Conservation (phyloP, 2,329 filamentous ascomycete genomes). For the Diplodia sapinea region DNA sequence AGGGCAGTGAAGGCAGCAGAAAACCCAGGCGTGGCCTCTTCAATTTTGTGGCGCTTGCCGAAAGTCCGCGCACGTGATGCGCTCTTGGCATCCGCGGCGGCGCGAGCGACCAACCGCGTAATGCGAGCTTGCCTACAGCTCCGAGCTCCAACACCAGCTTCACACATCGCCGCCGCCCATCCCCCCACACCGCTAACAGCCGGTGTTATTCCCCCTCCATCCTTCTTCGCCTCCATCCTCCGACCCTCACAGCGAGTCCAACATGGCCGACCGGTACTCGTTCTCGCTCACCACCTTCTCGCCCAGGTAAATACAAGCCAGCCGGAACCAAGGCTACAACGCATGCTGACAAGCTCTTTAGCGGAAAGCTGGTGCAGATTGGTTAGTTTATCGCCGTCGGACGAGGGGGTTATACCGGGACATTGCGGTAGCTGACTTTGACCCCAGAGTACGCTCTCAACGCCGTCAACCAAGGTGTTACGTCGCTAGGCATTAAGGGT, state of each 20-base stretch:
- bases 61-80: slow-evolving; percentile 21
- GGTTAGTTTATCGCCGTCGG: slow-evolving; percentile 59
- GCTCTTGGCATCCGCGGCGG: slow-evolving; percentile 18
- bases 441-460: slow-evolving; percentile 93
- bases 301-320: slow-evolving; percentile 74
- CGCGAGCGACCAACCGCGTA: slow-evolving; percentile 31
- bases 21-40: slow-evolving; percentile 28
- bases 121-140: slow-evolving; percentile 44
- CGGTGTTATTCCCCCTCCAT: slow-evolving; percentile 16
- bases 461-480: slow-evolving; percentile 98
- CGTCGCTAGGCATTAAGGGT: slow-evolving; percentile 98
- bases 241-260: slow-evolving; percentile 39
- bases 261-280: slow-evolving; percentile 97
- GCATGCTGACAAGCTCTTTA: slow-evolving; percentile 59
- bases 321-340: slow-evolving; percentile 38
- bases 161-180: slow-evolving; percentile 33
- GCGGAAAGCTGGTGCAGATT: slow-evolving; percentile 99
- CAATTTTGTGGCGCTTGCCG: slow-evolving; percentile 29
- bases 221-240: slow-evolving; percentile 21
- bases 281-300: slow-evolving; percentile 99
- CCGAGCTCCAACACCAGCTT: slow-evolving; percentile 33
- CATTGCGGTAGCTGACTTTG: slow-evolving; percentile 36
- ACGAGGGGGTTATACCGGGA: not conserved
- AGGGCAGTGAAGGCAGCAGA: slow-evolving; percentile 5
- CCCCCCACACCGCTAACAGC: slow-evolving; percentile 22